Evolutionary conservation across 1,139 yeast species (phyloP), one percentile per base, ranked within the genome.

Genomic region (Nakaseomyces kungkrabaensis): DNA sequence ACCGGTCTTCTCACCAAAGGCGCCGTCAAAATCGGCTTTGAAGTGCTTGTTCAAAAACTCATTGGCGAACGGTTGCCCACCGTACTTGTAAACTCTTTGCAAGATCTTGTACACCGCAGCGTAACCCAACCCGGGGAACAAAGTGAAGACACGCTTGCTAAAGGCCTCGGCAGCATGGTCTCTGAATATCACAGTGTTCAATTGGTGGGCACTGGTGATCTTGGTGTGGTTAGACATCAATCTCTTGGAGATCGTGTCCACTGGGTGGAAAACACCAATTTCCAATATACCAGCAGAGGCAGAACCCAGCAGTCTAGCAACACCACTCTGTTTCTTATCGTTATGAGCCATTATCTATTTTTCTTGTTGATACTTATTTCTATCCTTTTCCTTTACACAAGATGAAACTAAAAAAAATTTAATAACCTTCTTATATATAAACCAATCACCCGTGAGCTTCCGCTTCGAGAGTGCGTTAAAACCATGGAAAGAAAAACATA

Each of bases 31-130:
- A 50, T 74, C 66, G 49, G 76, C 73, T 64, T 78, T 81, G 73
- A 82, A 87, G 73, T 88, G 85, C 60, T 77, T 74, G 60, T 86
- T 78, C 67, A 92, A 77, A 66, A 83, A 87, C 71, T 92, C 99
- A 67, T 90, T 92, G 56, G 94, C 99, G 66, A 89, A 90, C 50
- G 99, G 98, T 72, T 92, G 99, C 49, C 99, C 99, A 66, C 98
- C 97, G 69, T 94, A 92, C 72, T 92, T 92, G 78, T 94, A 92
- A 50, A 92, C 97, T 74, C 99, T 83, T 73, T 92, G 99, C 63
- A 92, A 76, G 62, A 92, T 85, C 75, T 92, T 92, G 77, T 92
- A 92, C 59, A 90, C 87, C 46, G 98, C 98, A 58, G 98, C 98
- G 65, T 94, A 92, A 27, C 98, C 98, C 58, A 92, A 78, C 66